Percentiles rank a stretch among this genome's conserved stretches.
phyloP scores from a whole-genome alignment of 306 rosid genomes.

The Trifolium subterraneum region DNA sequence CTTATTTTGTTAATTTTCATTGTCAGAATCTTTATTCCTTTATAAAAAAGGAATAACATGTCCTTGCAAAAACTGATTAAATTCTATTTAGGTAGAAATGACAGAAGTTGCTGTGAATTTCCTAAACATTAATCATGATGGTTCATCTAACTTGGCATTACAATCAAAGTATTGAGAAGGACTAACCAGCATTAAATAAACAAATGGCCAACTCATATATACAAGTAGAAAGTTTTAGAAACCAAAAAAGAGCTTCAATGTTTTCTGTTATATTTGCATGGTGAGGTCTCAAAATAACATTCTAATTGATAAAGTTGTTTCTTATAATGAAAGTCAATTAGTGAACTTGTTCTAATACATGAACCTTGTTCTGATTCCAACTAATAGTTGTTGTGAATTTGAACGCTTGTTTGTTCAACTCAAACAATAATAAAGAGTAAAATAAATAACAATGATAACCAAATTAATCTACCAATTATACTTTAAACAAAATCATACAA shows the following conservation, averaged over 20 bases:
- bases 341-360: conserved; percentile 55
- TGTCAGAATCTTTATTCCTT: neutral
- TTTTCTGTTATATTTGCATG: conserved; percentile 54
- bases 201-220: conserved; percentile 17
- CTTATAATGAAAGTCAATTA: conserved; percentile 63
- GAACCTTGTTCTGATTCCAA: conserved; percentile 44
- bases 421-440: too few relatives aligned
- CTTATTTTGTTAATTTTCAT: conserved; percentile 11
- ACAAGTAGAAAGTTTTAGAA: conserved; percentile 31
- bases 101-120: conserved; percentile 47
- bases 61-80: neutral
- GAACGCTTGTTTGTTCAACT: too few relatives aligned
- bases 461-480: too few relatives aligned
- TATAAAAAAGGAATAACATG: neutral
- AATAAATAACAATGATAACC: too few relatives aligned
- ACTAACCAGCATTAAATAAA: conserved; percentile 59
- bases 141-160: conserved; percentile 59
- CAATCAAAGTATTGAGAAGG: conserved; percentile 64
- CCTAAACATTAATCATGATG: conserved; percentile 49
- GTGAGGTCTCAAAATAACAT: conserved; percentile 73
- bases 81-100: conserved; percentile 53
- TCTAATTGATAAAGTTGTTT: conserved; percentile 55
- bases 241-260: conserved; percentile 40
- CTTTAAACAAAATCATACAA: too few relatives aligned
- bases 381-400: neutral